These are phyloP conservation scores for Aspergillus bombycis DNA, from an alignment of 2,329 filamentous ascomycete species.

Conservation along the genomic window DNA sequence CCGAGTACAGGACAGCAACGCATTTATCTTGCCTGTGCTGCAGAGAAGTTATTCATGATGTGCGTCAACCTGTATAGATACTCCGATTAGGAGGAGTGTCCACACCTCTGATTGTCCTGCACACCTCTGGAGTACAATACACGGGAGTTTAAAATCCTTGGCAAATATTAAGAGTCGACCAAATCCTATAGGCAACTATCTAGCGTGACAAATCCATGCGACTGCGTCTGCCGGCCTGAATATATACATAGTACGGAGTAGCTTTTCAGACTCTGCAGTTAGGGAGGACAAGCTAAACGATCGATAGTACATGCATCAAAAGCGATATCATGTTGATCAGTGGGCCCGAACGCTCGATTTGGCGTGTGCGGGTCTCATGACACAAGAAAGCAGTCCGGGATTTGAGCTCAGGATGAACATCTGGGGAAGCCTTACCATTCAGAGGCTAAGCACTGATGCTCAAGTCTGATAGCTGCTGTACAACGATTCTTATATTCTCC, in stretches of 20 bases:
- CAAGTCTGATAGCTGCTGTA: neutral
- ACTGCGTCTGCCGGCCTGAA: neutral
- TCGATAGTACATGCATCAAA: conserved; percentile 8
- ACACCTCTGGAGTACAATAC: neutral
- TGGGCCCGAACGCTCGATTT: conserved; percentile 12
- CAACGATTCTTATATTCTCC: neutral
- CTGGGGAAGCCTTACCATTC: neutral
- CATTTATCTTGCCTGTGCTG: neutral
- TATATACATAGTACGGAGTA: neutral
- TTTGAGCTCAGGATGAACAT: neutral
- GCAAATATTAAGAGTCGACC: no score
- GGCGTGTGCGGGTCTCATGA: conserved; percentile 11
- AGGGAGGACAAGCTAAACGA: no score
- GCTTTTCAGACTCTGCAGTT: no score
- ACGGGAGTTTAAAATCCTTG: no score
- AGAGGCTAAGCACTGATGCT: no score
- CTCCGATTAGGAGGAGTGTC: neutral
- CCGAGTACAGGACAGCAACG: neutral
- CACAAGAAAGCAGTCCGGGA: neutral
- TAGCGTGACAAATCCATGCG: neutral
- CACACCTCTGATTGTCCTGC: neutral
- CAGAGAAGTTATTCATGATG: neutral
- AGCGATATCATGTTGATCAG: conserved; percentile 16
- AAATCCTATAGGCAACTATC: neutral
- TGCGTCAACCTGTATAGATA: neutral